phyloP scores from a whole-genome alignment of 345 rosid genomes.

The Aquilaria sinensis region DNA sequence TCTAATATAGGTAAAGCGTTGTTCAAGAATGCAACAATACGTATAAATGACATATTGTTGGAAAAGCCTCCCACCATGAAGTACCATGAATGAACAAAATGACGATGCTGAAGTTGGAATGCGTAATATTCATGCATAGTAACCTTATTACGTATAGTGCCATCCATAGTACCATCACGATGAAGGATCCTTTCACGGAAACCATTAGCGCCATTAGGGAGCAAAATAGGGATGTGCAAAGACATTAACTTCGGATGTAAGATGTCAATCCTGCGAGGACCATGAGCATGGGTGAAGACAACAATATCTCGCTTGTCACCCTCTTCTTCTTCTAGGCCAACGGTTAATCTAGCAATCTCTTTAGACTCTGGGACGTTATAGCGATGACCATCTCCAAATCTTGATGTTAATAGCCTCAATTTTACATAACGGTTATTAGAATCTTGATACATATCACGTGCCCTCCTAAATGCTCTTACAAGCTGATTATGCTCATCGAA shows the following conservation, averaged over 20 bases:
- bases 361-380: neutral
- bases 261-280: neutral
- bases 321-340: neutral
- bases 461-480: neutral
- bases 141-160: no score
- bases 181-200: neutral
- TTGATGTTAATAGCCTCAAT: neutral
- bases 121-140: no score
- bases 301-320: neutral
- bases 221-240: neutral
- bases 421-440: no score
- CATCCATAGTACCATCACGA: neutral
- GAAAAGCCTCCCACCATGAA: no score
- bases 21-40: no score
- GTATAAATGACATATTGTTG: no score
- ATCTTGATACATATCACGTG: neutral
- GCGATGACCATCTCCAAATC: neutral
- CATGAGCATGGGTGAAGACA: neutral
- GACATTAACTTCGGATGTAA: neutral
- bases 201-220: neutral
- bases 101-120: no score
- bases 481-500: no score
- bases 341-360: neutral
- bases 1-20: no score
- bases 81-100: no score